Evolutionary conservation across 1,284 basidiomycete species (phyloP), one percentile per base, ranked within the genome.

Genomic region (Boletus subluridellus): DNA sequence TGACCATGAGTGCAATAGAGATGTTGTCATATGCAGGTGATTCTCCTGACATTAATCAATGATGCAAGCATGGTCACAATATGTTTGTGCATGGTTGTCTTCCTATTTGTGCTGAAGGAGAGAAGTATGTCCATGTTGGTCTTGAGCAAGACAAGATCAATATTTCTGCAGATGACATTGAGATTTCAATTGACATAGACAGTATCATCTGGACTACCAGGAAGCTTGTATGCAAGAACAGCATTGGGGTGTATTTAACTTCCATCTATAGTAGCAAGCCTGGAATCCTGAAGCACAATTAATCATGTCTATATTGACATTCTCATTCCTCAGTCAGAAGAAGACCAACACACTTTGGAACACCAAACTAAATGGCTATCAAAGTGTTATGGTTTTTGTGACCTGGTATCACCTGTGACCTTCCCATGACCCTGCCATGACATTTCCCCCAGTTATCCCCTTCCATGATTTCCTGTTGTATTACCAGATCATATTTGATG

Each of bases 141-240:
- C 50, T 60, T 1, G 55, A 66, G 28, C 1, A 51, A n/a, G 60
- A 66, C 12, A 7, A 2, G 1, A 3, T 63, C 0, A 3, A 51
- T 0, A 1, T 66, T 8, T 0, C 35, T 15, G 15, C 2, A 0
- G 12, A 60, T 0, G 37, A 58, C 1, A 50, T 65, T 1, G 0
- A 50, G 0, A 50, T 66, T 11, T 63, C 55, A 0, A 45, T 65
- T 0, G 26, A 63, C 21, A 66, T 66, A 5, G 57, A 66, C 34
- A 66, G 63, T 32, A 50, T 66, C 32, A 60, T 66, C 1, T 67
- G 63, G 60, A 55, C 11, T 1, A 65, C 58, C 1, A 53, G 10
- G 4, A 10, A n/a, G 24, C 5, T 65, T 0, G 21, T 54, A 0
- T 64, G 49, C 51, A 53, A 4, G 4, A 17, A 15, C 0, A 58